phyloP scores from a whole-genome alignment of 805 yeast species.

The Candida boleticola region DNA sequence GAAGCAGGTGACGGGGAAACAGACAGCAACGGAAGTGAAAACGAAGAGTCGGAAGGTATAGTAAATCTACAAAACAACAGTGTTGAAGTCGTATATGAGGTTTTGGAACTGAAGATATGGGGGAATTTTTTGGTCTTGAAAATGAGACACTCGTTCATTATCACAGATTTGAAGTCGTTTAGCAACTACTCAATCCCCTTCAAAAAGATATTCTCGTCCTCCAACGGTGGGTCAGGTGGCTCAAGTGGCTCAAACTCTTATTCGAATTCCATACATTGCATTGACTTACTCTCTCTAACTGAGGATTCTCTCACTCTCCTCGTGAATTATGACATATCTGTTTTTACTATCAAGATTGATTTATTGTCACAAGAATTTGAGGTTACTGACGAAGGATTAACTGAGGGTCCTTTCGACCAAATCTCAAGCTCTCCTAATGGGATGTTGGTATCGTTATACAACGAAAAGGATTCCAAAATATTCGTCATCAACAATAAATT shows the following conservation, averaged over 20 bases:
- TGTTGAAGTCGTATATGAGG: slow-evolving; percentile 26
- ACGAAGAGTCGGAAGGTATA: slow-evolving; percentile 25
- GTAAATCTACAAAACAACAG: slow-evolving; percentile 33
- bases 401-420: slow-evolving; percentile 48
- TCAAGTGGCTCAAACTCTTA: too few species aligned
- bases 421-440: slow-evolving; percentile 53
- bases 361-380: slow-evolving; percentile 20
- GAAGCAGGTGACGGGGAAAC: background rate
- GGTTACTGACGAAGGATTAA: slow-evolving; percentile 34
- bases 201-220: slow-evolving; percentile 5
- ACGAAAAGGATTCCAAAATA: slow-evolving; percentile 36
- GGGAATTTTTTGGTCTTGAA: slow-evolving; percentile 44
- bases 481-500: slow-evolving; percentile 51
- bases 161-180: slow-evolving; percentile 39
- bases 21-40: slow-evolving; percentile 27
- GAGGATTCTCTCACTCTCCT: slow-evolving; percentile 18
- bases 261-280: slow-evolving; percentile 12
- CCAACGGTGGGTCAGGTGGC: too few species aligned
- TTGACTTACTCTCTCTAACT: slow-evolving; percentile 7
- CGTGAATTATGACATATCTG: slow-evolving; percentile 26
- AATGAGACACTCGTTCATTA: slow-evolving; percentile 30
- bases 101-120: slow-evolving; percentile 31
- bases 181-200: slow-evolving; percentile 38
- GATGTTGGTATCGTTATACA: slow-evolving; percentile 51
- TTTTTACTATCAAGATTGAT: slow-evolving; percentile 25